Percentiles rank a stretch among this genome's conserved stretches.
Evolutionary conservation across 2,329 filamentous ascomycete genomes (phyloP).

Genomic region (Fusarium sp.): DNA sequence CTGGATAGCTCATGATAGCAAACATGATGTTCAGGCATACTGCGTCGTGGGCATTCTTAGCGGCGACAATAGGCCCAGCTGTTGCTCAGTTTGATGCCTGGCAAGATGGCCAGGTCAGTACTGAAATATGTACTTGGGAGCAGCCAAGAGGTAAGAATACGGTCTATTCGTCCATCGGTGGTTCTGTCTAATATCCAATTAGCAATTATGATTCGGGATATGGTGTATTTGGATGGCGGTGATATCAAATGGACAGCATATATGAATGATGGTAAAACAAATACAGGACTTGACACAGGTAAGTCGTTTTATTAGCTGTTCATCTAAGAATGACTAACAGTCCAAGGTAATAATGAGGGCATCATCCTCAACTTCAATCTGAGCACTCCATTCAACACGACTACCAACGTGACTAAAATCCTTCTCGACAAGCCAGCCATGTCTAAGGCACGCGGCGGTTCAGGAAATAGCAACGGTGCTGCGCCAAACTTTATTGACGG

Average conservation of each 20-base stretch:
- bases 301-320: slow-evolving; percentile 41
- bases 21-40: slow-evolving; percentile 38
- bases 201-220: slow-evolving; percentile 72
- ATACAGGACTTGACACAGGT: slow-evolving; percentile 57
- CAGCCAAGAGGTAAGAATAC: slow-evolving; percentile 57
- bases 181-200: slow-evolving; percentile 40
- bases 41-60: slow-evolving; percentile 35
- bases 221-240: slow-evolving; percentile 76
- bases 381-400: slow-evolving; percentile 65
- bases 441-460: slow-evolving; percentile 61
- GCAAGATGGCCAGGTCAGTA: slow-evolving; percentile 65
- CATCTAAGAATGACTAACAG: slow-evolving; percentile 3
- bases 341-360: slow-evolving; percentile 65
- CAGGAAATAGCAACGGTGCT: slow-evolving; percentile 65
- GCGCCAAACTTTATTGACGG: slow-evolving; percentile 72
- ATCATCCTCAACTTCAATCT: slow-evolving; percentile 71
- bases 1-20: slow-evolving; percentile 11
- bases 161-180: neutral
- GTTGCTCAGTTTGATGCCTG: slow-evolving; percentile 62
- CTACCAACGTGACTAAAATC: slow-evolving; percentile 65
- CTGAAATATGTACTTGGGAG: slow-evolving; percentile 71
- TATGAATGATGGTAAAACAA: slow-evolving; percentile 59
- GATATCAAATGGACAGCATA: slow-evolving; percentile 66
- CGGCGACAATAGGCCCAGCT: slow-evolving; percentile 27
- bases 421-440: slow-evolving; percentile 58